Conservation (phyloP, 495 filamentous ascomycete species). For the Neurospora hispaniola region DNA sequence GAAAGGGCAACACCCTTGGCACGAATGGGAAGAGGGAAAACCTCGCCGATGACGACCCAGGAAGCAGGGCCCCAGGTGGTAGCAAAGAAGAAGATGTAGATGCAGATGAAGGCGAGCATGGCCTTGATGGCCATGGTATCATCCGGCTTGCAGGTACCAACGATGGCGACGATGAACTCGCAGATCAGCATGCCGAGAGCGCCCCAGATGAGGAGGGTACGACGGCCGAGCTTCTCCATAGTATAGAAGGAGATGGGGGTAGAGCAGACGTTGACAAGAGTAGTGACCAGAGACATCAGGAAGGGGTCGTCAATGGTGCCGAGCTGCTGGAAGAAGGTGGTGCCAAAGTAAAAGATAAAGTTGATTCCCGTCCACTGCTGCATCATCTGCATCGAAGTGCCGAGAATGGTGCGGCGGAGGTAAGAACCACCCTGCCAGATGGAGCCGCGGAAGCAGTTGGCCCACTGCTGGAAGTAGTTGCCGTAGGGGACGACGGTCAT, state of each 20-base stretch:
- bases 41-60: conserved; percentile 80
- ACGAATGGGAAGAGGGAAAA: conserved; percentile 75
- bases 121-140: conserved; percentile 51
- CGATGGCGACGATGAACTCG: conserved; percentile 74
- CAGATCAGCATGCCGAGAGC: conserved; percentile 68
- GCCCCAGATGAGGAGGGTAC: conserved; percentile 64
- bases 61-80: conserved; percentile 67
- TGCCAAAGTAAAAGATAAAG: conserved; percentile 86
- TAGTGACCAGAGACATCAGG: conserved; percentile 68
- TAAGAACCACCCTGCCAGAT: conserved; percentile 41
- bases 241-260: conserved; percentile 73
- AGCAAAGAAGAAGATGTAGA: conserved; percentile 80
- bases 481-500: conserved; percentile 47
- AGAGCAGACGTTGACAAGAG: conserved; percentile 71
- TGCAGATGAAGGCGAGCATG: conserved; percentile 64
- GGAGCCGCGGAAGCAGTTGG: conserved; percentile 51
- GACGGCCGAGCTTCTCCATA: conserved; percentile 70
- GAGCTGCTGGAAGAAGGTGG: conserved; percentile 67
- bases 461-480: conserved; percentile 53
- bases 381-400: conserved; percentile 62
- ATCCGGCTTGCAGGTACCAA: conserved; percentile 42
- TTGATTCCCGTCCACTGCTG: conserved; percentile 61
- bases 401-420: conserved; percentile 62
- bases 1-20: conserved; percentile 68
- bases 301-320: conserved; percentile 64